Base-by-base conservation (phyloP, 2,329 filamentous ascomycete genomes). In the Chaetomiaceae sp. region DNA sequence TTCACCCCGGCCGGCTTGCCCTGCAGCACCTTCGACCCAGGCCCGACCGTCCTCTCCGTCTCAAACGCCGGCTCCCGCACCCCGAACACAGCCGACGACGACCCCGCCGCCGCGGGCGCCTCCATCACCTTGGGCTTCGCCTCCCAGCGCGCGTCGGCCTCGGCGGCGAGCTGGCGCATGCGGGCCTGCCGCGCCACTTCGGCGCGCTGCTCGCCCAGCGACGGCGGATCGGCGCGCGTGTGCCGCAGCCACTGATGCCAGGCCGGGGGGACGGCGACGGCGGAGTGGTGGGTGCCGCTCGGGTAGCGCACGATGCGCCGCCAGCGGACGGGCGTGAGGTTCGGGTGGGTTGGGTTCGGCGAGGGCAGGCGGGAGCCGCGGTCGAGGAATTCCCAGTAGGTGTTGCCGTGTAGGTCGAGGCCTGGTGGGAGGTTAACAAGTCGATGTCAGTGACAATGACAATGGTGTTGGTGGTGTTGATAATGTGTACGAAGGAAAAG, bases 211-310 rank as follows among this genome's bases (percentile, higher is more conserved):
- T 85, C 81, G 1, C 65, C 63, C 10, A 84, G 62, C 2, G 68
- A 73, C 1, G 81, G 81, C 2, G 81, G 68, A 0, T 72, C 61
- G 2, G 59, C 50, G 17, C 81, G 75, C 37, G 74, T 77, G 61
- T 84, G 71, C 14, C 81, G 77, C 39, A 85, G 70, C 81, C 81
- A 85, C 58, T 84, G 80, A 64, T 84, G 80, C 81, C 81, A 85
- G 53, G 73, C 70, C 10, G 81, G 80, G 42, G 74, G 68, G 49
- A 84, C 78, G 46, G 65, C 65, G 44, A 83, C 72, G 27, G 77
- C 71, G 56, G 71, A 75, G 57, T 71, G 68, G 60, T 78, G 76
- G 3, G 73, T 72, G 35, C 67, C 67, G 39, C 69, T 65, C 10
- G 79, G 78, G 62, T 78, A 81, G 56, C 78, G 60, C 39, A 83